A percentile compares a stretch with the other conserved stretches of the same genome.
Conservation (phyloP, 805 yeast genomes). For the Metschnikowia santaceciliae region DNA sequence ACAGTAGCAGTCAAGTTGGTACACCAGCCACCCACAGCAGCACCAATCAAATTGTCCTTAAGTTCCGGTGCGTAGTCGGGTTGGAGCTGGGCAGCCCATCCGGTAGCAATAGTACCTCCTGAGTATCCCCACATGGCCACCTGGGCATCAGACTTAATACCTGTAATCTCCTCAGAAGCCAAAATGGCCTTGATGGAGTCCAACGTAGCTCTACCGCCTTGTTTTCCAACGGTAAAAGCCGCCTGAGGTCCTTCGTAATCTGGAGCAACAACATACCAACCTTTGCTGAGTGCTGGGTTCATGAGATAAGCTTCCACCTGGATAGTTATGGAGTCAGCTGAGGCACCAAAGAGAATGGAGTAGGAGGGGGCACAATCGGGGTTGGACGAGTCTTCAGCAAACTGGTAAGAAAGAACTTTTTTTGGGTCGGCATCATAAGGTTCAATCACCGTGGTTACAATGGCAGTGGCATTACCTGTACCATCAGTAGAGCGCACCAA, state of each 20-base stretch:
- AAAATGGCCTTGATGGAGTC: constrained; percentile 30
- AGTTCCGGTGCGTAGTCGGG: constrained; percentile 35
- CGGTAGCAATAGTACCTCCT: constrained; percentile 35
- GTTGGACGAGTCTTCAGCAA: constrained; percentile 20
- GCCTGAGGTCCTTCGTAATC: constrained; percentile 34
- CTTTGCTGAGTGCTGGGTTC: constrained; percentile 18
- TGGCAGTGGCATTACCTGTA: constrained; percentile 19
- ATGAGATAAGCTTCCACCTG: constrained; percentile 16
- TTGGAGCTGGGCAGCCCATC: constrained; percentile 37
- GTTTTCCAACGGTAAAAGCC: constrained; percentile 29
- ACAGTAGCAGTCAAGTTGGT: constrained; percentile 30
- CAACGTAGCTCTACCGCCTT: constrained; percentile 27
- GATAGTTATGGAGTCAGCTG: constrained; percentile 9
- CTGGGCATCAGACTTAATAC: constrained; percentile 18
- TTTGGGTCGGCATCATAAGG: constrained; percentile 22
- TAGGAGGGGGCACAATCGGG: constrained; percentile 22
- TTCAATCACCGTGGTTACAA: constrained; percentile 20
- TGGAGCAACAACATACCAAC: constrained; percentile 31
- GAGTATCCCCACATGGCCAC: constrained; percentile 34
- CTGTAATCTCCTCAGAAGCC: constrained; percentile 16
- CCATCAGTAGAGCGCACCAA: constrained; percentile 22
- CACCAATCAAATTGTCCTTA: constrained; percentile 23
- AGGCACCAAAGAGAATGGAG: constrained; percentile 15
- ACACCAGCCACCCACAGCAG: constrained; percentile 34
- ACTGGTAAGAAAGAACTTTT: constrained; percentile 20